Evolutionary conservation across 2,329 filamentous ascomycete species (phyloP).

Genomic region (Fusarium protoensiforme): DNA sequence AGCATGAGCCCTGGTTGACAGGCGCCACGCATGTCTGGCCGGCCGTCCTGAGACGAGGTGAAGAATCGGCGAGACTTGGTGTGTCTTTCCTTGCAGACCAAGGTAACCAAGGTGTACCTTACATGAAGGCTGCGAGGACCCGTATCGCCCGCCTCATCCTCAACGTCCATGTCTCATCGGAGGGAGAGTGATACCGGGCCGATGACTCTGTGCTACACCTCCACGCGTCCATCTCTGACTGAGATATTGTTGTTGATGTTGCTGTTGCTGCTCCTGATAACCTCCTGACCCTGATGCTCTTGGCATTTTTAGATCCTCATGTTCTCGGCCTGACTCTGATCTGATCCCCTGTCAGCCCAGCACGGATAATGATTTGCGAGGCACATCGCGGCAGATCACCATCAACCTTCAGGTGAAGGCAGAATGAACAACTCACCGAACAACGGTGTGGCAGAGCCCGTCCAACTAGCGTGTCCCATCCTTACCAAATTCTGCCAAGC

Average conservation of each 20-base stretch:
- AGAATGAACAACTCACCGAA: conserved; percentile 21
- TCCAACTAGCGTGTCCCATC: conserved; percentile 6
- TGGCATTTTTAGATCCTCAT: conserved; percentile 14
- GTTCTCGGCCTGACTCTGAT: not conserved
- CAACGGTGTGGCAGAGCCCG: conserved; percentile 18
- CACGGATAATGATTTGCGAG: conserved; percentile 20
- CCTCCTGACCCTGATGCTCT: not conserved
- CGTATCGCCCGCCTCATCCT: not conserved
- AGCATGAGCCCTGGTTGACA: not conserved
- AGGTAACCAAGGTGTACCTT: conserved; percentile 1
- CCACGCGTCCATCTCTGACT: not conserved
- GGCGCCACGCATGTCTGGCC: conserved; percentile 1
- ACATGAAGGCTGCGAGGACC: not conserved
- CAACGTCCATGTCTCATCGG: not conserved
- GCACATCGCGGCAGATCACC: conserved; percentile 29
- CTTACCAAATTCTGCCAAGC: conserved; percentile 9
- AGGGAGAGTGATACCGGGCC: not conserved
- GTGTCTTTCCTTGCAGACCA: not conserved
- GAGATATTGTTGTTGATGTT: not conserved
- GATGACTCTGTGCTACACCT: conserved; percentile 11
- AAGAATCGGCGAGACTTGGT: not conserved
- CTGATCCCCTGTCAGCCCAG: conserved; percentile 10
- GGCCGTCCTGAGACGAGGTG: not conserved
- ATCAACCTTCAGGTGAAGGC: conserved; percentile 33
- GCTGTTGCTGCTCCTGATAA: not conserved